Conservation (phyloP, 2,329 filamentous ascomycete genomes). For the Aureobasidium mangrovei region DNA sequence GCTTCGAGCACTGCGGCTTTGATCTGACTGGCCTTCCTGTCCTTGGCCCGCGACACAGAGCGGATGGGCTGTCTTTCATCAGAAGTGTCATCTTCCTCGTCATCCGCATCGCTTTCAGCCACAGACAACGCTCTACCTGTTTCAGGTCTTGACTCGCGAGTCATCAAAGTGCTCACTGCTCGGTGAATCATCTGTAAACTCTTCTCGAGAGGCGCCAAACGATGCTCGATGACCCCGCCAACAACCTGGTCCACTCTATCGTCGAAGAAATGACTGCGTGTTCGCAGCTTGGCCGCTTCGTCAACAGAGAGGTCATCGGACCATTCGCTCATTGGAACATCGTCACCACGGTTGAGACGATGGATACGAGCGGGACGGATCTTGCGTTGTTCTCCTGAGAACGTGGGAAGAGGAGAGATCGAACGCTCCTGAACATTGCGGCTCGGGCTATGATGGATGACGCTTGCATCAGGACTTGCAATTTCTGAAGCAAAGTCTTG, state of each 20-base stretch:
- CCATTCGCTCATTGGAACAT: slow-evolving; percentile 78
- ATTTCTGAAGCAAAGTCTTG: slow-evolving; percentile 35
- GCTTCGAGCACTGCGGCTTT: slow-evolving; percentile 51
- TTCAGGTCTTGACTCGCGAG: slow-evolving; percentile 25
- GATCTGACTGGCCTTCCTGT: slow-evolving; percentile 77
- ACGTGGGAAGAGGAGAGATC: slow-evolving; percentile 11
- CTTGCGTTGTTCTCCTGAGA: slow-evolving; percentile 5
- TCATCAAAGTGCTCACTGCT: slow-evolving; percentile 21
- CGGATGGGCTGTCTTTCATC: slow-evolving; percentile 57
- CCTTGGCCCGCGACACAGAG: slow-evolving; percentile 67
- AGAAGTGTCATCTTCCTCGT: slow-evolving; percentile 54
- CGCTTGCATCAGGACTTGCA: slow-evolving; percentile 2
- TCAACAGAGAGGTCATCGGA: slow-evolving; percentile 58
- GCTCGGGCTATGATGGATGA: slow-evolving; percentile 3
- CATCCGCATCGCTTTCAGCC: slow-evolving; percentile 83
- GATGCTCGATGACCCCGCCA: slow-evolving; percentile 63
- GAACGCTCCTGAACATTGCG: slow-evolving; percentile 1
- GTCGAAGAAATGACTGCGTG: slow-evolving; percentile 81
- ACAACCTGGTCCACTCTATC: slow-evolving; percentile 81
- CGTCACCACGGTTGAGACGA: slow-evolving; percentile 54
- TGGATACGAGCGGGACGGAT: slow-evolving; percentile 36
- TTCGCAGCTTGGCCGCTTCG: slow-evolving; percentile 58
- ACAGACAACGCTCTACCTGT: slow-evolving; percentile 35
- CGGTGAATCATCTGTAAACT: slow-evolving; percentile 65
- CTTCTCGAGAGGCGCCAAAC: slow-evolving; percentile 72